Percentiles rank a stretch among this genome's conserved stretches.
phyloP scores from a whole-genome alignment of 164 flowering plant genomes.

The Vitis amurensis region DNA sequence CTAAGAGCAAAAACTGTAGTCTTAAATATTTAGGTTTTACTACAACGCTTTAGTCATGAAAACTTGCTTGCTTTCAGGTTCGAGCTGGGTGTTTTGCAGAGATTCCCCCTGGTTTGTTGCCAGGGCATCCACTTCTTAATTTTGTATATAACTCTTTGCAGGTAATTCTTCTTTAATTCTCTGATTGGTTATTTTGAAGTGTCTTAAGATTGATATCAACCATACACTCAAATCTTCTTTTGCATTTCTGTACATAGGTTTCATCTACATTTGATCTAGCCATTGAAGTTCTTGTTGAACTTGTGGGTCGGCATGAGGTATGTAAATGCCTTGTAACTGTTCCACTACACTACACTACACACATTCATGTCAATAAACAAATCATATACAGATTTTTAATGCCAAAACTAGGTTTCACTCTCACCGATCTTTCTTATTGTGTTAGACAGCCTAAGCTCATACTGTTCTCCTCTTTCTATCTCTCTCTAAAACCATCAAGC shows the following conservation, averaged over 20 bases:
- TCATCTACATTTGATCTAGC: conserved; percentile 80
- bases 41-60: neutral
- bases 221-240: conserved; percentile 1
- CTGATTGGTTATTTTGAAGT: neutral
- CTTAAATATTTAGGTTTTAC: neutral
- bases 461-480: no score
- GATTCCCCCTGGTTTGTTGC: conserved; percentile 59
- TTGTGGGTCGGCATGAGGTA: conserved; percentile 89
- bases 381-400: no score
- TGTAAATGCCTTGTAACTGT: conserved; percentile 11
- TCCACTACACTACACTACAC: neutral
- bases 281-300: conserved; percentile 87
- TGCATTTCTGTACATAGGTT: conserved; percentile 40
- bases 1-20: neutral
- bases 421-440: no score
- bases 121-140: conserved; percentile 83
- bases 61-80: conserved; percentile 45
- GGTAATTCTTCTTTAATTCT: conserved; percentile 31
- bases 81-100: conserved; percentile 89
- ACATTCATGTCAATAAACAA: no score
- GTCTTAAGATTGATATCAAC: neutral
- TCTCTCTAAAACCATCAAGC: no score
- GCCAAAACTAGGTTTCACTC: no score
- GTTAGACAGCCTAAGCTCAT: no score
- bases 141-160: conserved; percentile 82